phyloP scores from a whole-genome alignment of 306 rosid species.

The Medicago ruthenica region DNA sequence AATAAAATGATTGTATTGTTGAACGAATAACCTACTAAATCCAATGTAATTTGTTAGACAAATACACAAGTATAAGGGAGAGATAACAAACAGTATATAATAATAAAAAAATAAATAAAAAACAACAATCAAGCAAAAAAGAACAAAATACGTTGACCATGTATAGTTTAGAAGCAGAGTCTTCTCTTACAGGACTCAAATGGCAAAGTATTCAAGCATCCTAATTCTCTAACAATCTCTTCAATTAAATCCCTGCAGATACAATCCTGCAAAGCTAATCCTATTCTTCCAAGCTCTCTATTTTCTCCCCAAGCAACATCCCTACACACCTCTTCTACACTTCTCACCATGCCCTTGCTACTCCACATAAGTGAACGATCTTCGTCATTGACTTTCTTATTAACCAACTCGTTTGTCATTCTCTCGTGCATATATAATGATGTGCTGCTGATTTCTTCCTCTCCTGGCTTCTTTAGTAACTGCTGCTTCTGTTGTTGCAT shows the following conservation, averaged over 20 bases:
- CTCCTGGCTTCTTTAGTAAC: slow-evolving; percentile 56
- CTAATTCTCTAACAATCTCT: slow-evolving; percentile 67
- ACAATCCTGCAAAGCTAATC: slow-evolving; percentile 76
- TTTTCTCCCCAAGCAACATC: slow-evolving; percentile 82
- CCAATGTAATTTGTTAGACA: slow-evolving; percentile 15
- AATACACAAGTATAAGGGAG: slow-evolving; percentile 4
- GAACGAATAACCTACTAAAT: slow-evolving; percentile 9
- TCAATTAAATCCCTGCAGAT: slow-evolving; percentile 79
- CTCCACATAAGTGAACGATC: slow-evolving; percentile 48
- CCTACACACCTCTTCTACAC: slow-evolving; percentile 68
- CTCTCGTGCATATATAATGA: slow-evolving; percentile 49
- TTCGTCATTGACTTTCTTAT: slow-evolving; percentile 40
- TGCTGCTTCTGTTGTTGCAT: slow-evolving; percentile 51
- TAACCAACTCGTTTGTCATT: slow-evolving; percentile 39
- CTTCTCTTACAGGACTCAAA: slow-evolving; percentile 75
- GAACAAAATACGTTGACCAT: background rate
- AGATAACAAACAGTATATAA: background rate
- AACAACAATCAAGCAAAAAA: background rate
- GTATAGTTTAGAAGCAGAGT: slow-evolving; percentile 61
- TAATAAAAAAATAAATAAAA: no score
- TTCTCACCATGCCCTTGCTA: slow-evolving; percentile 59
- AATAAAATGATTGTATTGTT: background rate
- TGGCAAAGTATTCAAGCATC: slow-evolving; percentile 58
- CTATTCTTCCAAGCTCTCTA: slow-evolving; percentile 78
- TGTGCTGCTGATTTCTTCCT: slow-evolving; percentile 54